Percentiles rank a stretch among this genome's conserved stretches.
These are phyloP conservation scores for Talaromyces proteolyticus DNA, from an alignment of 495 filamentous ascomycete species.

Conservation along the genomic window DNA sequence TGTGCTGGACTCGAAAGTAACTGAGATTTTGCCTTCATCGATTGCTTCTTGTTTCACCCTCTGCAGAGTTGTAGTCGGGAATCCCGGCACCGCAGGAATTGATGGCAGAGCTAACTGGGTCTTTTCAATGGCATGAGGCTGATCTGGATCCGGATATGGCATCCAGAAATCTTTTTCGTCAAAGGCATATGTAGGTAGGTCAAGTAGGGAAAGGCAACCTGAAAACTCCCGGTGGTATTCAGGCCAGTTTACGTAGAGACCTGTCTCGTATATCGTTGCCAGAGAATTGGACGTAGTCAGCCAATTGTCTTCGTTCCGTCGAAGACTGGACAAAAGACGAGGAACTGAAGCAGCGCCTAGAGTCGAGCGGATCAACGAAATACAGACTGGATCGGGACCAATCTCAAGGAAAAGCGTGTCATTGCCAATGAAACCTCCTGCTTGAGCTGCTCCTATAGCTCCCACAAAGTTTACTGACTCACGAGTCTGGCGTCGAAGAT, in stretches of 20 bases:
- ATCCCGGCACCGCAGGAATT: constrained; percentile 1
- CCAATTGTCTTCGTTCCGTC: constrained; percentile 35
- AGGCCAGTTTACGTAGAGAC: constrained; percentile 37
- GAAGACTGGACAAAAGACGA: constrained; percentile 9
- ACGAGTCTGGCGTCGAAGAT: constrained; percentile 61
- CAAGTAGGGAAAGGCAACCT: constrained; percentile 27
- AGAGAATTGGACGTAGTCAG: constrained; percentile 35
- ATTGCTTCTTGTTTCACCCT: constrained; percentile 6
- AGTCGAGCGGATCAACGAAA: constrained; percentile 11
- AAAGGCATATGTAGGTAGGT: constrained; percentile 34
- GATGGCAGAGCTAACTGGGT: background rate
- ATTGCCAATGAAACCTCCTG: constrained; percentile 11
- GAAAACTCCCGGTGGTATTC: constrained; percentile 43
- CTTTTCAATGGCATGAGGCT: background rate
- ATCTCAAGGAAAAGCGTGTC: constrained; percentile 18
- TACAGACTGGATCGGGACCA: constrained; percentile 20
- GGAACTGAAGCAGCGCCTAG: background rate
- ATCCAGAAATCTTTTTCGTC: constrained; percentile 68
- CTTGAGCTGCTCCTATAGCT: background rate
- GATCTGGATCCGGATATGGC: constrained; percentile 42
- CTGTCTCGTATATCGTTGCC: constrained; percentile 27
- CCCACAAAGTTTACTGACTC: constrained; percentile 61
- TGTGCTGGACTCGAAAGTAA: constrained; percentile 12
- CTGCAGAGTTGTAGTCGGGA: constrained; percentile 12
- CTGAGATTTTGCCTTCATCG: constrained; percentile 7